Conservation (phyloP, 208 protist genomes). For the Acanthamoeba castellanii region DNA sequence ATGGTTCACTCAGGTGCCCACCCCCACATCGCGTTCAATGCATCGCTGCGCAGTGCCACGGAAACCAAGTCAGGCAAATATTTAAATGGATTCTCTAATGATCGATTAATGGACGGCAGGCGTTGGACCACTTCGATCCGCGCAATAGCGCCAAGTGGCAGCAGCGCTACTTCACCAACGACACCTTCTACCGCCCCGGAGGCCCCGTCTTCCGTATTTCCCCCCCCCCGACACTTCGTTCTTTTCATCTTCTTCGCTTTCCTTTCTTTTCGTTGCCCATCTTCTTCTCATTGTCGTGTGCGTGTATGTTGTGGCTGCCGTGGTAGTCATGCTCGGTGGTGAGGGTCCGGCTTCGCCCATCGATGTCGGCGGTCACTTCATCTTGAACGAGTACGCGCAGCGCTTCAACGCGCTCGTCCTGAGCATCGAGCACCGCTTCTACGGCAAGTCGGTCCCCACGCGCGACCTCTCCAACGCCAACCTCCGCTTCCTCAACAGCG, state of each 20-base stretch:
- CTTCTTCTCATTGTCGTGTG: not conserved
- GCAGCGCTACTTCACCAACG: slow-evolving; percentile 55
- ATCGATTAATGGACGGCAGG: not conserved
- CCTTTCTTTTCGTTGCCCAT: not conserved
- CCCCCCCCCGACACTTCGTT: not conserved
- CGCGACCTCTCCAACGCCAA: slow-evolving; percentile 17
- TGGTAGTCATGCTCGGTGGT: slow-evolving; percentile 28
- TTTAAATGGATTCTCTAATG: not conserved
- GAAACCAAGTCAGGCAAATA: not conserved
- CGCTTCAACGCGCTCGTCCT: slow-evolving; percentile 33
- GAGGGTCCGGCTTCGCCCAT: slow-evolving; percentile 50
- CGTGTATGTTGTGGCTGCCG: not conserved
- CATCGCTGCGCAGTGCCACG: not conserved
- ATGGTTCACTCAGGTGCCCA: slow-evolving; percentile 24
- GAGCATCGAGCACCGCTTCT: slow-evolving; percentile 70
- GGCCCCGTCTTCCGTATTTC: slow-evolving; percentile 2
- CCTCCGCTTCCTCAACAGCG: slow-evolving; percentile 61
- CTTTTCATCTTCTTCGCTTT: slow-evolving; percentile 8
- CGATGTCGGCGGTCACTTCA: slow-evolving; percentile 58
- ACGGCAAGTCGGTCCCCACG: slow-evolving; percentile 60
- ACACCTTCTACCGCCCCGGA: slow-evolving; percentile 43
- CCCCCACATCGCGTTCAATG: not conserved
- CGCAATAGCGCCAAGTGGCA: slow-evolving; percentile 44
- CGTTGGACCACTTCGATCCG: slow-evolving; percentile 52
- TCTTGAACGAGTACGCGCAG: slow-evolving; percentile 65